These are phyloP conservation scores for Phytophthora tentaculata DNA, from an alignment of 352 stramenopile species.

Conservation along the genomic window DNA sequence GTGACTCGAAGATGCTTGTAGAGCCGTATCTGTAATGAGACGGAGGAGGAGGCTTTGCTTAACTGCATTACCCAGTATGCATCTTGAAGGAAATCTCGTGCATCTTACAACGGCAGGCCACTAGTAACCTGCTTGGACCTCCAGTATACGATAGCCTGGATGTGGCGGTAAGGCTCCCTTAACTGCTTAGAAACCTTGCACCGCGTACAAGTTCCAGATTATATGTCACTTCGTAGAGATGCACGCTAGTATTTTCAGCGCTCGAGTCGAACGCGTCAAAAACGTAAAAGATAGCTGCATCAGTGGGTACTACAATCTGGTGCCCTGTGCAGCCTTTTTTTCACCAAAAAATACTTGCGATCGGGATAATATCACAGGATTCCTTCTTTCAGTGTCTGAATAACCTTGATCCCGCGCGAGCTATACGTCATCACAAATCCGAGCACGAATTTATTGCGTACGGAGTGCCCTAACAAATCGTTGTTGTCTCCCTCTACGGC, in stretches of 20 bases:
- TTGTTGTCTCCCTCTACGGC: too few relatives aligned
- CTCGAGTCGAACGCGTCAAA: neutral
- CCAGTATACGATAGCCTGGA: neutral
- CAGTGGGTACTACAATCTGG: neutral
- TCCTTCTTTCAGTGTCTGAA: too few relatives aligned
- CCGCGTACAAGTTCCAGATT: neutral
- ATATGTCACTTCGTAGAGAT: neutral
- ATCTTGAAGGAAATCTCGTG: neutral
- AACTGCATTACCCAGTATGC: neutral
- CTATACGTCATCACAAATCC: too few relatives aligned
- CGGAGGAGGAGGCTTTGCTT: neutral
- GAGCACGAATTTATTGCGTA: too few relatives aligned
- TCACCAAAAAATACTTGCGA: neutral
- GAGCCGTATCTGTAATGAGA: neutral
- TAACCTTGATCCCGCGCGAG: too few relatives aligned
- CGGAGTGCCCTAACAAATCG: too few relatives aligned
- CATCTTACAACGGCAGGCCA: neutral
- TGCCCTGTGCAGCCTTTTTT: neutral
- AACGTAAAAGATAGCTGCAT: neutral
- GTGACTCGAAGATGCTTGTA: neutral
- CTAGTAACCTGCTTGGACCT: neutral
- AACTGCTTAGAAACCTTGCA: neutral
- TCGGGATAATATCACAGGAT: neutral
- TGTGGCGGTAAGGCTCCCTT: neutral
- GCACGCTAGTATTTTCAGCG: neutral